Evolutionary conservation across 805 yeast genomes (phyloP).

Genomic region (Ogataea trehaloabstinens): DNA sequence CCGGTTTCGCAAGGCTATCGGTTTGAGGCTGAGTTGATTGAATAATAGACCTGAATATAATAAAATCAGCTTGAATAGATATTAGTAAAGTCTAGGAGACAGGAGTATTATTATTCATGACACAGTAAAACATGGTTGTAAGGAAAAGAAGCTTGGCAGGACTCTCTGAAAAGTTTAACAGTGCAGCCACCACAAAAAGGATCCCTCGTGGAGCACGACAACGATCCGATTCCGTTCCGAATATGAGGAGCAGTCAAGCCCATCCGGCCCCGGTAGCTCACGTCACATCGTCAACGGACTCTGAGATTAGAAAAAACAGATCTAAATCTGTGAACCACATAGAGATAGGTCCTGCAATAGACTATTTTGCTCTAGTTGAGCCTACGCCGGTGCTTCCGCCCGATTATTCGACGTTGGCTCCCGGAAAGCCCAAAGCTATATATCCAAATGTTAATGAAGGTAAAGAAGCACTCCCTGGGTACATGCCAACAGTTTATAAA

Average conservation of each 20-base stretch:
- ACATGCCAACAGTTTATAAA: conserved; percentile 63
- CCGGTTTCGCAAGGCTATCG: too few relatives aligned
- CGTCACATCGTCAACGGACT: too few relatives aligned
- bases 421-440: conserved; percentile 35
- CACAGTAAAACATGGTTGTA: not conserved
- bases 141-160: conserved; percentile 1
- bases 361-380: conserved; percentile 22
- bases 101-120: too few relatives aligned
- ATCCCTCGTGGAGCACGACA: conserved; percentile 1
- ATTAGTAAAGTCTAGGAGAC: too few relatives aligned
- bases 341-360: conserved; percentile 1
- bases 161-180: not conserved
- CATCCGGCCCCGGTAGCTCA: not conserved
- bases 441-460: conserved; percentile 29
- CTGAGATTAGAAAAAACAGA: not conserved
- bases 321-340: conserved; percentile 5
- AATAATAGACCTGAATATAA: too few relatives aligned
- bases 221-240: not conserved
- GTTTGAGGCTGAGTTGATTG: too few relatives aligned
- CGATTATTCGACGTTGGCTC: conserved; percentile 33
- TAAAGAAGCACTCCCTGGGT: conserved; percentile 55
- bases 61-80: too few relatives aligned
- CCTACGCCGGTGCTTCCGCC: conserved; percentile 42
- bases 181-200: not conserved
- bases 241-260: not conserved